Evolutionary conservation across 768 basidiomycete genomes (phyloP).

Genomic region (Leucocoprinus sp.): DNA sequence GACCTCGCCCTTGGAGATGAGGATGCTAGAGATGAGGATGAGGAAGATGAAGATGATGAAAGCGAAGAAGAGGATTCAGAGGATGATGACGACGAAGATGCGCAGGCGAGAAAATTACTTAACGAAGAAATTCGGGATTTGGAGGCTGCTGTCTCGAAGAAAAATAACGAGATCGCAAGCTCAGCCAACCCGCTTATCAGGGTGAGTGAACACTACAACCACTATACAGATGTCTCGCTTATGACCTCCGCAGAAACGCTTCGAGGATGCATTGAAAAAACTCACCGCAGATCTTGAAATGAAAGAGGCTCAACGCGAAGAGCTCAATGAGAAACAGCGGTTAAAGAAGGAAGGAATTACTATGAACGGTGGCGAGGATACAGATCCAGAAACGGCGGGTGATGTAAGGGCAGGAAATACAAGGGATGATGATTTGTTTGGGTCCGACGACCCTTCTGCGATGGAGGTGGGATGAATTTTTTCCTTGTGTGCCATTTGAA

Average conservation of each 20-base stretch:
- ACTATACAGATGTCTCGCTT: not conserved
- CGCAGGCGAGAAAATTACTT: constrained; percentile 69
- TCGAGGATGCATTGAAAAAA: constrained; percentile 89
- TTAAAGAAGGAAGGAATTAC: constrained; percentile 60
- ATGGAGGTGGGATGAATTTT: constrained; percentile 18
- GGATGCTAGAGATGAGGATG: constrained; percentile 57
- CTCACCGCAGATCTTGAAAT: constrained; percentile 78
- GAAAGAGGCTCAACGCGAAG: constrained; percentile 74
- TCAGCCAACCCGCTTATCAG: constrained; percentile 84
- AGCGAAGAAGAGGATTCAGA: constrained; percentile 71
- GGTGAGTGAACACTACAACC: constrained; percentile 28
- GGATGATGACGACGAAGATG: constrained; percentile 77
- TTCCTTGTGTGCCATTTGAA: not conserved
- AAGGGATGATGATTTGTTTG: constrained; percentile 36
- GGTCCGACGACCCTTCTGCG: constrained; percentile 38
- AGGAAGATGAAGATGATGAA: constrained; percentile 60
- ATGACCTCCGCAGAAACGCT: constrained; percentile 57
- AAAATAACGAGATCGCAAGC: constrained; percentile 72
- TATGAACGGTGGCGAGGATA: constrained; percentile 30
- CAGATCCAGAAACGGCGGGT: constrained; percentile 27
- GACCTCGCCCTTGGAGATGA: constrained; percentile 75
- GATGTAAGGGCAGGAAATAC: constrained; percentile 24
- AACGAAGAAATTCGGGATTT: constrained; percentile 87
- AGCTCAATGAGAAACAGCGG: constrained; percentile 67
- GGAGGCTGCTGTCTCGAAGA: constrained; percentile 82